phyloP scores from a whole-genome alignment of 2,329 filamentous ascomycete genomes.

The Diaporthe australafricana region DNA sequence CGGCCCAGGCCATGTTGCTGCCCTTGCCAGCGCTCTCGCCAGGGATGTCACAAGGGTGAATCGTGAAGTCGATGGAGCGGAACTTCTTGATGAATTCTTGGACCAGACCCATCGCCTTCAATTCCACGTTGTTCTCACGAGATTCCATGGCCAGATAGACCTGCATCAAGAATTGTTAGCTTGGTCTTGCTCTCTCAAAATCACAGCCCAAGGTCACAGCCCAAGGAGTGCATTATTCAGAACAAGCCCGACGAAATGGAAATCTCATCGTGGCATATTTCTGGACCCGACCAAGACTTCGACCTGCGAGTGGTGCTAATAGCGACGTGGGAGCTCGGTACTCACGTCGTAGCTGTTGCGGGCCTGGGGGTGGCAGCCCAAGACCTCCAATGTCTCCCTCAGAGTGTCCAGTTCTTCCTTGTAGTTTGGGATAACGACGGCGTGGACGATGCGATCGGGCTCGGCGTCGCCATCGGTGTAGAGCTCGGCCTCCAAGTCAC shows the following conservation, averaged over 20 bases:
- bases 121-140: slow-evolving; percentile 69
- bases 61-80: slow-evolving; percentile 73
- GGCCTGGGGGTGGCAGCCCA: slow-evolving; percentile 75
- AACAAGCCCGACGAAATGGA: slow-evolving; percentile 9
- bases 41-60: slow-evolving; percentile 74
- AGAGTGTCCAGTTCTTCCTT: slow-evolving; percentile 78
- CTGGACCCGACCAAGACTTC: not conserved
- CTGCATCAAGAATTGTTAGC: slow-evolving; percentile 51
- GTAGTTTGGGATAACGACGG: slow-evolving; percentile 79
- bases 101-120: slow-evolving; percentile 72
- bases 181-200: slow-evolving; percentile 37
- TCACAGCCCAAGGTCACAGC: slow-evolving; percentile 34
- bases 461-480: slow-evolving; percentile 57
- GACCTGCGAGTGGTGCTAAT: not conserved
- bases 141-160: slow-evolving; percentile 80
- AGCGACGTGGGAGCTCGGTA: slow-evolving; percentile 39
- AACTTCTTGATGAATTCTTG: slow-evolving; percentile 74
- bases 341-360: slow-evolving; percentile 76
- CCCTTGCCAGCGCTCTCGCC: slow-evolving; percentile 80
- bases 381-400: slow-evolving; percentile 74
- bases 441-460: slow-evolving; percentile 67
- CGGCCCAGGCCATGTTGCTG: slow-evolving; percentile 80
- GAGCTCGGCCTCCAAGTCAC: slow-evolving; percentile 61
- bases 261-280: not conserved
- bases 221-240: slow-evolving; percentile 10